Percentiles rank a stretch among this genome's conserved stretches.
Conservation (phyloP, 1,139 yeast species). For the Groenewaldozyma auringiensis region DNA sequence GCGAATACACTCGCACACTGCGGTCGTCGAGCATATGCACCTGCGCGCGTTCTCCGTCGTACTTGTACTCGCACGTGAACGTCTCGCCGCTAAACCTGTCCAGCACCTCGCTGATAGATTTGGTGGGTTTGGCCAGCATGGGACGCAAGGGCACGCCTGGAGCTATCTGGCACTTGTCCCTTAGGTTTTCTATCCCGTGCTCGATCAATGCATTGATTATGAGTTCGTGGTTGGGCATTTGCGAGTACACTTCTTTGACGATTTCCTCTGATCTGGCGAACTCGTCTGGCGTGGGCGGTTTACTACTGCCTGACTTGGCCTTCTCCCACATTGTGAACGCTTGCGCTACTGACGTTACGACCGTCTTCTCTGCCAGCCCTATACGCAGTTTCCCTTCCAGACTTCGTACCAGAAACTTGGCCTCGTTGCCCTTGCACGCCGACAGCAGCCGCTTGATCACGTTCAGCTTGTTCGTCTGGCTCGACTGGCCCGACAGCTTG, state of each 20-base stretch:
- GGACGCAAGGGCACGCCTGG: constrained; percentile 97
- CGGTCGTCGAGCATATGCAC: constrained; percentile 66
- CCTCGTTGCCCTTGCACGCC: constrained; percentile 81
- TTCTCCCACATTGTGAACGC: constrained; percentile 62
- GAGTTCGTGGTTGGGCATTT: constrained; percentile 83
- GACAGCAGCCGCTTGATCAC: constrained; percentile 78
- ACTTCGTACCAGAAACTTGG: constrained; percentile 82
- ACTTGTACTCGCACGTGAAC: constrained; percentile 93
- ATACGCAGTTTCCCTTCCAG: constrained; percentile 89
- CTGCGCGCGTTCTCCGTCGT: constrained; percentile 98
- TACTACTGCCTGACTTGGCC: constrained; percentile 17
- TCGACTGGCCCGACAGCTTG: constrained; percentile 67
- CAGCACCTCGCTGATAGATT: constrained; percentile 79
- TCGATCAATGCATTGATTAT: constrained; percentile 59
- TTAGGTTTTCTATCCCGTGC: constrained; percentile 57
- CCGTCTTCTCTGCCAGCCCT: constrained; percentile 91
- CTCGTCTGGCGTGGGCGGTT: constrained; percentile 17
- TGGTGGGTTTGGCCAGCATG: constrained; percentile 97
- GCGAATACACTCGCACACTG: constrained; percentile 65
- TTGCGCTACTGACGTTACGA: constrained; percentile 73
- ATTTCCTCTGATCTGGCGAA: constrained; percentile 57
- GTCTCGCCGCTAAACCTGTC: constrained; percentile 79
- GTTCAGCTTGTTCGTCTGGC: constrained; percentile 69
- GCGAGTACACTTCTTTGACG: constrained; percentile 78
- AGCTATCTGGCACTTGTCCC: constrained; percentile 62